Evolutionary conservation across 1,284 basidiomycete species (phyloP).

Genomic region (Pterulicium gracile): DNA sequence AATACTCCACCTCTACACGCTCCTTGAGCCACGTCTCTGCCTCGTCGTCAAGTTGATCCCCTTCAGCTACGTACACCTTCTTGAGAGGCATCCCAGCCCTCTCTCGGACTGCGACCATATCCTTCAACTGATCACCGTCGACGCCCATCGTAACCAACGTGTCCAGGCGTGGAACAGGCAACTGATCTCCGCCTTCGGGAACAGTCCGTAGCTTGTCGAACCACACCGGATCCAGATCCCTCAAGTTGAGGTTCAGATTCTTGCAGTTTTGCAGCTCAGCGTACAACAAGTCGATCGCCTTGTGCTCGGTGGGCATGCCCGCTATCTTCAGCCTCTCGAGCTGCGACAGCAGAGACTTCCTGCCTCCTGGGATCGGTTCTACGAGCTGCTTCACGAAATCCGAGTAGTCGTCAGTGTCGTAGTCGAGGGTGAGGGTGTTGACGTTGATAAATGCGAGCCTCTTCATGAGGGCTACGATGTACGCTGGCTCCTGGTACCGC

Average conservation of each 20-base stretch:
- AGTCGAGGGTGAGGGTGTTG: slow-evolving; percentile 36
- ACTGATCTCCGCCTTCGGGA: slow-evolving; percentile 6
- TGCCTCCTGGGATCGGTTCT: slow-evolving; percentile 20
- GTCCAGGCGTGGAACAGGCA: slow-evolving; percentile 31
- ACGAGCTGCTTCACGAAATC: slow-evolving; percentile 32
- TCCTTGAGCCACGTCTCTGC: slow-evolving; percentile 36
- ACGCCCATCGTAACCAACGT: slow-evolving; percentile 34
- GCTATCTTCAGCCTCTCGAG: slow-evolving; percentile 38
- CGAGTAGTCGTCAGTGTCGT: slow-evolving; percentile 37
- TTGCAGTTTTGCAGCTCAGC: slow-evolving; percentile 32
- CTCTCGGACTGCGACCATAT: slow-evolving; percentile 32
- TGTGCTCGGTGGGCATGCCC: slow-evolving; percentile 28
- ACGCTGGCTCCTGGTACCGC: slow-evolving; percentile 31
- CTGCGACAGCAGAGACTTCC: slow-evolving; percentile 29
- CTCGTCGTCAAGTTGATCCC: slow-evolving; percentile 21
- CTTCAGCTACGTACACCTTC: slow-evolving; percentile 31
- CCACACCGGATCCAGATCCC: slow-evolving; percentile 15
- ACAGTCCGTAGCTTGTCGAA: slow-evolving; percentile 25
- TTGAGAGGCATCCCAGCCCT: slow-evolving; percentile 30
- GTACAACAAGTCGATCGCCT: slow-evolving; percentile 25
- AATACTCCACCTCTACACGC: slow-evolving; percentile 35
- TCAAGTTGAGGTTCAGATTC: slow-evolving; percentile 28
- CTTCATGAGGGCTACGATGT: slow-evolving; percentile 34
- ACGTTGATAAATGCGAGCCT: slow-evolving; percentile 38
- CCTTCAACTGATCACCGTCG: slow-evolving; percentile 26